Evolutionary conservation across 306 rosid species (phyloP), one percentile per base, ranked within the genome.

Genomic region (Calophaca sinica): DNA sequence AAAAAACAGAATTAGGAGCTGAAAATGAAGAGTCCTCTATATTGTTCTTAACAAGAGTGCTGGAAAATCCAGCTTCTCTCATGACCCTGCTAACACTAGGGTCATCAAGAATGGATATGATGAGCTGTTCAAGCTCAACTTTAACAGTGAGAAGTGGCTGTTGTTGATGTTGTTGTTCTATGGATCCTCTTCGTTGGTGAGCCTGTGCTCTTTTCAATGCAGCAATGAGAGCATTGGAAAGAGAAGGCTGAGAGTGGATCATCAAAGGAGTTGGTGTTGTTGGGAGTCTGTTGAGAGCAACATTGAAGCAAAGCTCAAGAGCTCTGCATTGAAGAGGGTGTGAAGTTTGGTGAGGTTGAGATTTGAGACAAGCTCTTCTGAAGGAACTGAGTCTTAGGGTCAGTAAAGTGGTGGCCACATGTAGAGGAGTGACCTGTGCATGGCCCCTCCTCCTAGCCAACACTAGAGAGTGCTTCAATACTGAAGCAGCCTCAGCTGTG

Each of bases 401-500:
- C 64, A 93, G 86, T 28, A 91, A 80, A 61, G 97, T 89, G 62
- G 92, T 90, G 35, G 98, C 97, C 55, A 91, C 98, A 63, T 93
- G 98, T 9, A 93, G 89, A 71, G 98, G 98, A 70, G 98, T 93
- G 78, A 93, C 85, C 84, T 93, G 98, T 77, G 97, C 97, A 85
- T 93, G 98, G 89, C 97, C 97, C 42, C 98, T 75, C 78, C 98
- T 73, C 54, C 96, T 61, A 12, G 98, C 96, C 50, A 91, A 76
- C 81, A 83, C 82, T 42, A 93, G 97, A 79, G 97, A 89, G 67
- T 91, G 97, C 96, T 93, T 93, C 89, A 91, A 66, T 5, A 89
- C 87, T 53, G 98, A 87, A 81, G 98, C 98, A 86, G 98, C 98
- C 98, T 93, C 98, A 41, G 96, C 85, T 81, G 98, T 91, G 89